phyloP scores from a whole-genome alignment of 73 alveolate species.

The Paramecium sexaurelia region DNA sequence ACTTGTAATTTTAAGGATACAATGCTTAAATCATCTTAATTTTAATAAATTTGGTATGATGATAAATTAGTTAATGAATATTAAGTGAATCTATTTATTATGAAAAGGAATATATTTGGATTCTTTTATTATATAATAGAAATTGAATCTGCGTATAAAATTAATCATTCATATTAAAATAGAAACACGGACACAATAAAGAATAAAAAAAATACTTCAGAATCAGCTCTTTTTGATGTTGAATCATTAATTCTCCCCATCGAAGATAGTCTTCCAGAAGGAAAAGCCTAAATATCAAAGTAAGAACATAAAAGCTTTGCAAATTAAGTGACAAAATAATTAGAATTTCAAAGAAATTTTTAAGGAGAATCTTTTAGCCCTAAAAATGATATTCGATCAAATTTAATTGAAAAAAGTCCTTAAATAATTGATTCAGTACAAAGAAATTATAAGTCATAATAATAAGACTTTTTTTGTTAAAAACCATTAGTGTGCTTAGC shows the following conservation, averaged over 20 bases:
- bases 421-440: neutral
- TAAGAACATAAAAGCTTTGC: neutral
- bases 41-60: neutral
- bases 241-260: neutral
- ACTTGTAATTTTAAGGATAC: neutral
- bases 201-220: neutral
- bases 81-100: neutral
- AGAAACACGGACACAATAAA: neutral
- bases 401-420: neutral
- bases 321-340: neutral
- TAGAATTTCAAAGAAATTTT: neutral
- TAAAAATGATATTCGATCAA: neutral
- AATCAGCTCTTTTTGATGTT: neutral
- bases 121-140: conserved; percentile 12
- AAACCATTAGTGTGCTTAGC: neutral
- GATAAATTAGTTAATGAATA: neutral
- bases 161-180: neutral
- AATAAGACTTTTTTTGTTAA: conserved; percentile 14
- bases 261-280: neutral
- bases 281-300: neutral
- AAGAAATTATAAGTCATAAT: neutral
- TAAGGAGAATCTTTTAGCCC: neutral
- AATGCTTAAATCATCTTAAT: neutral
- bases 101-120: conserved; percentile 18
- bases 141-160: neutral